These are phyloP conservation scores for Boletus pseudopeckii DNA, from an alignment of 768 basidiomycete genomes.

Conservation along the genomic window DNA sequence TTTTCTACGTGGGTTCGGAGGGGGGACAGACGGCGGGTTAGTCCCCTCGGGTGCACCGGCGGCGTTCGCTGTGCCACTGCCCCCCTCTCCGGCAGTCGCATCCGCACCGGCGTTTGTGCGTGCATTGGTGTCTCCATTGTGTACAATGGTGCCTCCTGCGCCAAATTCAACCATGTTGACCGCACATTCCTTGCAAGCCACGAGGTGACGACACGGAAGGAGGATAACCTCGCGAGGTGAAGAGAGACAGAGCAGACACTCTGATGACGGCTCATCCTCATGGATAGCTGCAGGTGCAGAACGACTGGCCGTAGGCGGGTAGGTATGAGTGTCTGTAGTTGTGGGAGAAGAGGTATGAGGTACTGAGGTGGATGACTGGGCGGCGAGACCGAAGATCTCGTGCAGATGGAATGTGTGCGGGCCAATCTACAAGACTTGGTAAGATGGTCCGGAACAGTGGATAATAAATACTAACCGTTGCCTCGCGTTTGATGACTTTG, in stretches of 20 bases:
- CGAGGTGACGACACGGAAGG: constrained; percentile 89
- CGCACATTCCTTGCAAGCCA: constrained; percentile 94
- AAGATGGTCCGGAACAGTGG: background rate
- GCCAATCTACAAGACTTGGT: constrained; percentile 61
- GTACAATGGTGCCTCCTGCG: constrained; percentile 83
- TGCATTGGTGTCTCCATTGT: constrained; percentile 41
- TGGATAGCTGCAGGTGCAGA: constrained; percentile 28
- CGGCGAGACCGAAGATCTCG: constrained; percentile 89
- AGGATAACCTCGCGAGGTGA: constrained; percentile 89
- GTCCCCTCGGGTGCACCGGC: constrained; percentile 25
- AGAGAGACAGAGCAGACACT: constrained; percentile 89
- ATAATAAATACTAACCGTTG: constrained; percentile 48
- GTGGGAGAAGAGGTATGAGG: constrained; percentile 40
- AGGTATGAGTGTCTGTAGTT: constrained; percentile 39
- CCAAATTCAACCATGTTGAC: constrained; percentile 98
- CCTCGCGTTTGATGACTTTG: constrained; percentile 89
- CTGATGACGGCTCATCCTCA: constrained; percentile 74
- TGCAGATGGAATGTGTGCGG: constrained; percentile 92
- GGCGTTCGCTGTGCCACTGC: constrained; percentile 14
- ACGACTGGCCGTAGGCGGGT: constrained; percentile 38
- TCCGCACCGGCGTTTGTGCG: constrained; percentile 26
- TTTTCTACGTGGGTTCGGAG: constrained; percentile 61
- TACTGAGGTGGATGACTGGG: constrained; percentile 40
- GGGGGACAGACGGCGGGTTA: constrained; percentile 23
- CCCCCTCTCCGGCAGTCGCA: constrained; percentile 23